phyloP scores from a whole-genome alignment of 306 rosid species.

The Biancaea sappan region DNA sequence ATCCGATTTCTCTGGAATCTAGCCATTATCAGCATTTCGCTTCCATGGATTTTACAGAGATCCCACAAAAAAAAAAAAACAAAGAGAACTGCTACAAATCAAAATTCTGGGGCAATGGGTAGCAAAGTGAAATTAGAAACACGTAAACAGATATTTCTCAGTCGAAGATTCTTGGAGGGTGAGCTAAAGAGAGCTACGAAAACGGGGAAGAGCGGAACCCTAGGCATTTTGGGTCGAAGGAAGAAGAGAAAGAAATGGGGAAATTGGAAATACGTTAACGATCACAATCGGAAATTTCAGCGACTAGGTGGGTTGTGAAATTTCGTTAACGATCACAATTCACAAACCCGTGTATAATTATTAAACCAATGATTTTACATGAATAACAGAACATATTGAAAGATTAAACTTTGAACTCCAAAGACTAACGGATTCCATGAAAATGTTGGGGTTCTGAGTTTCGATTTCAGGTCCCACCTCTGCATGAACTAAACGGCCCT shows the following conservation, averaged over 20 bases:
- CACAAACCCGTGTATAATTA: background rate
- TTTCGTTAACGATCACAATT: background rate
- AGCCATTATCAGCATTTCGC: background rate
- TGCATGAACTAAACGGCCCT: background rate
- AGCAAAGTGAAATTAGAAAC: background rate
- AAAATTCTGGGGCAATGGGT: background rate
- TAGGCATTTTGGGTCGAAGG: background rate
- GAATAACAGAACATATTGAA: too few species aligned
- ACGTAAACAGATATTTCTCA: background rate
- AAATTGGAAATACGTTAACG: background rate
- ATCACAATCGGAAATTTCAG: background rate
- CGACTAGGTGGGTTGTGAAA: background rate
- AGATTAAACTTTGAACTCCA: too few species aligned
- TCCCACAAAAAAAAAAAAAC: background rate
- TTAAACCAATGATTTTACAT: too few species aligned
- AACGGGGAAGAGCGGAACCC: background rate
- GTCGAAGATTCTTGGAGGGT: conserved; percentile 4
- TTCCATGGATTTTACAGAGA: background rate
- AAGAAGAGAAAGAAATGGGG: background rate
- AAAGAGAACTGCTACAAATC: conserved; percentile 12
- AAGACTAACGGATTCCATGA: too few species aligned
- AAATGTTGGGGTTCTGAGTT: background rate
- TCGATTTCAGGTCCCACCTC: background rate
- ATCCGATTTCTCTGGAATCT: background rate
- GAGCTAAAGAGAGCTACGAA: background rate